These are phyloP conservation scores for Anethum foeniculum DNA, from an alignment of 140 eudicot species.

Conservation along the genomic window DNA sequence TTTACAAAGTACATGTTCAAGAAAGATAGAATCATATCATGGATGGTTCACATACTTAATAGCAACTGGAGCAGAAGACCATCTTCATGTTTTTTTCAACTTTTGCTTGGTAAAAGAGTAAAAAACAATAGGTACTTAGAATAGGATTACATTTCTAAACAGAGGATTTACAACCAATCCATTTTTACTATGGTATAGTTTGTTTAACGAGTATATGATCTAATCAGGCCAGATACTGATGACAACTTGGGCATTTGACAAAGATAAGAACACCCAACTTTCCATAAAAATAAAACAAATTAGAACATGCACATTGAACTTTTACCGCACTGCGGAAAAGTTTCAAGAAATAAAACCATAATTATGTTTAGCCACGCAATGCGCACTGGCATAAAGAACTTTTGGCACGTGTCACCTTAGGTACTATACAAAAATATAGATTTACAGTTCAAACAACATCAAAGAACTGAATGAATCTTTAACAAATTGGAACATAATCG, in stretches of 20 bases:
- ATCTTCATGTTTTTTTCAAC: neutral
- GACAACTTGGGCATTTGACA: neutral
- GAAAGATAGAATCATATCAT: neutral
- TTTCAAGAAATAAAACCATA: neutral
- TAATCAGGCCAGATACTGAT: neutral
- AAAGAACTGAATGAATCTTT: neutral
- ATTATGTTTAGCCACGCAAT: neutral
- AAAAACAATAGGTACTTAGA: neutral
- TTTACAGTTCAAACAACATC: neutral
- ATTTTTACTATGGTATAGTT: neutral
- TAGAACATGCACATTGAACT: neutral
- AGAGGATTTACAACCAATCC: neutral
- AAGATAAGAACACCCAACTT: neutral
- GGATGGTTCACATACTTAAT: neutral
- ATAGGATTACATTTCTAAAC: neutral
- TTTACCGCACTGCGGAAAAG: neutral
- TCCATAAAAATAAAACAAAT: neutral
- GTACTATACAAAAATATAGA: neutral
- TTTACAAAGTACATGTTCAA: neutral
- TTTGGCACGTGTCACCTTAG: neutral
- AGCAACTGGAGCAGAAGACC: neutral
- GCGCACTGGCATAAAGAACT: neutral
- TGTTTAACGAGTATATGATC: neutral
- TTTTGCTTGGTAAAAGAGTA: neutral
- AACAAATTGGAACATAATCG: neutral